Evolutionary conservation across 225 moss, liverwort and hornwort species (phyloP).

Genomic region (Sphagnum contortum): DNA sequence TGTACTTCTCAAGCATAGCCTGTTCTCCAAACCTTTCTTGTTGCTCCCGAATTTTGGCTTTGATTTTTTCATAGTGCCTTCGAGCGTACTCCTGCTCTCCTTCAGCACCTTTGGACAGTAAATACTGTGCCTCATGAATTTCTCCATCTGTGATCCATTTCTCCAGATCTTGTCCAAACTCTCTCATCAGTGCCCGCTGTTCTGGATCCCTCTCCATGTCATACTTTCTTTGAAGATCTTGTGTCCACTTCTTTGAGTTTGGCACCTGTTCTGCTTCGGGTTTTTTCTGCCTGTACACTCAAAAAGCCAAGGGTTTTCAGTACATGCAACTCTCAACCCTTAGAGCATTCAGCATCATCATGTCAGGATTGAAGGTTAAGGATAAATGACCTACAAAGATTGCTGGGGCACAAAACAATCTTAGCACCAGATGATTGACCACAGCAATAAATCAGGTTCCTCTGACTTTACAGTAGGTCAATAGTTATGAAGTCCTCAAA

Average conservation of each 20-base stretch:
- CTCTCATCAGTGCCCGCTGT: conserved; percentile 55
- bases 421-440: no score
- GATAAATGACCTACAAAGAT: no score
- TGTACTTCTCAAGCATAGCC: conserved; percentile 86
- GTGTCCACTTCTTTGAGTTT: conserved; percentile 81
- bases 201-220: conserved; percentile 56
- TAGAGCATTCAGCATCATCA: no score
- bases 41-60: conserved; percentile 69
- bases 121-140: conserved; percentile 52
- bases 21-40: conserved; percentile 66
- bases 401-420: no score
- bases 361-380: no score
- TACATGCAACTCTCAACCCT: no score
- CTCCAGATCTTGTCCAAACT: conserved; percentile 89
- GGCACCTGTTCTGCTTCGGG: conserved; percentile 51
- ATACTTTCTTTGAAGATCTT: conserved; percentile 84
- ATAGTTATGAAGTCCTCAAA: no score
- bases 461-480: no score
- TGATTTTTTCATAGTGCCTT: conserved; percentile 75
- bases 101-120: conserved; percentile 69
- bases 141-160: conserved; percentile 98
- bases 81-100: conserved; percentile 84
- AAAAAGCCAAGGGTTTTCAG: neutral
- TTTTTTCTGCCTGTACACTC: conserved; percentile 15
- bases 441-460: no score